Base-by-base conservation (phyloP, 495 filamentous ascomycete species). In the Penicillium salamii region DNA sequence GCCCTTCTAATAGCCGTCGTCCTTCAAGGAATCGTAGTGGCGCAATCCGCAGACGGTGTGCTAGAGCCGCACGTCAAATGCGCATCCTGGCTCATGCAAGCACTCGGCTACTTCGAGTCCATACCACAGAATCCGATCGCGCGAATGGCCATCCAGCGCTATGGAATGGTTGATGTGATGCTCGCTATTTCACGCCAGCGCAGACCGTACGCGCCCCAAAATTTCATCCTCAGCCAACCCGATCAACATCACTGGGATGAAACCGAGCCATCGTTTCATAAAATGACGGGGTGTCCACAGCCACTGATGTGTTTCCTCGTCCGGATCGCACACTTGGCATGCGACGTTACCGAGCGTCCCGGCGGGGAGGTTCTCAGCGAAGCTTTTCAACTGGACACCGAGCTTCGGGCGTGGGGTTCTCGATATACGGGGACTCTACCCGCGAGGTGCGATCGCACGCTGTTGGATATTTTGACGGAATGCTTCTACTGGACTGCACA, bases 401-500 rank as follows among this genome's bases (percentile, higher is more conserved):
- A 62, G 7, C 58, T 65, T 20, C 61, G 59, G 0, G 43, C 34
- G 3, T 65, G 61, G 61, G 58, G 59, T 15, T 35, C 46, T 6
- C 14, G 7, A 18, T 48, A 48, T 13, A 32, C 8, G 2, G 31
- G 32, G 12, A 36, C n/a, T 55, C 50, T 19, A 14, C 40, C 26
- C 14, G 33, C 15, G 5, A 18, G 3, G 18, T 29, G 12, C 9
- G 34, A 32, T 1, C 57, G 55, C 13, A 17, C 46, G 1, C 58
- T 53, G 0, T 21, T 65, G 11, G 61, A 62, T n/a, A 65, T 65
- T 24, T 53, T 65, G 1, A 62, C 55, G 1, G 58, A 62, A n/a
- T 65, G 61, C 23, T 65, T 62, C 28, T 62, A 62, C 35, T 65
- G 59, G 61, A 65, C 55, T 0, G 51, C 61, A 1, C 61, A 65